These are phyloP conservation scores for Rhodotorula mucilaginosa DNA, from an alignment of 1,284 basidiomycete genomes.

Conservation along the genomic window DNA sequence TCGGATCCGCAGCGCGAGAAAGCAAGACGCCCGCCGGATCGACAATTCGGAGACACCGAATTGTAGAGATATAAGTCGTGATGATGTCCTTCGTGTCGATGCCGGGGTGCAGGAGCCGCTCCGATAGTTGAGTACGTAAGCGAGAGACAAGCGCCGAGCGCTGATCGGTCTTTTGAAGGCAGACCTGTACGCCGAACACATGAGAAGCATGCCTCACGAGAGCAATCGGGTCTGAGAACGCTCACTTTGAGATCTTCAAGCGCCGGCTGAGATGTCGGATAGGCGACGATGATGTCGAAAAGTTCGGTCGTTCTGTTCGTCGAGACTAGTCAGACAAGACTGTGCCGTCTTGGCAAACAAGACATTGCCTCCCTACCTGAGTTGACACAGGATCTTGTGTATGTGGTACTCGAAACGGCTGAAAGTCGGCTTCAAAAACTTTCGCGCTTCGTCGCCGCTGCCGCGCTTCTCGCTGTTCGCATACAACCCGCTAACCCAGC, in stretches of 20 bases:
- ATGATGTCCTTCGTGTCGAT: slow-evolving; percentile 92
- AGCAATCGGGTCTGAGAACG: not conserved
- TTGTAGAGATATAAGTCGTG: slow-evolving; percentile 88
- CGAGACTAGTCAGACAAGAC: not conserved
- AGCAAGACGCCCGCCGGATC: slow-evolving; percentile 90
- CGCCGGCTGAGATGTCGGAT: slow-evolving; percentile 79
- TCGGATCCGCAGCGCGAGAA: slow-evolving; percentile 85
- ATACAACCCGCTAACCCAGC: slow-evolving; percentile 34
- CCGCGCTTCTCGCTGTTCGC: slow-evolving; percentile 56
- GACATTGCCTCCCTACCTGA: slow-evolving; percentile 58
- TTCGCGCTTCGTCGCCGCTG: slow-evolving; percentile 57
- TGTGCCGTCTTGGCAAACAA: not conserved
- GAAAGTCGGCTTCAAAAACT: slow-evolving; percentile 74
- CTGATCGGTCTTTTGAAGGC: slow-evolving; percentile 72
- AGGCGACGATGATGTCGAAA: slow-evolving; percentile 93
- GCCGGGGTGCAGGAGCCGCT: slow-evolving; percentile 87
- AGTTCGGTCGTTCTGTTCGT: slow-evolving; percentile 71
- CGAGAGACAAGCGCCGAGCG: slow-evolving; percentile 62
- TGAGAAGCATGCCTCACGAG: not conserved
- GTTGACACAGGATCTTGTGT: slow-evolving; percentile 75
- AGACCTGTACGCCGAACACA: slow-evolving; percentile 57
- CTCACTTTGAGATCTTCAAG: slow-evolving; percentile 80
- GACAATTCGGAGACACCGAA: slow-evolving; percentile 82
- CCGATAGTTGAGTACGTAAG: slow-evolving; percentile 18
- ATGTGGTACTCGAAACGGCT: slow-evolving; percentile 86